phyloP scores from a whole-genome alignment of 352 stramenopile genomes.

The Discostella stelligera region DNA sequence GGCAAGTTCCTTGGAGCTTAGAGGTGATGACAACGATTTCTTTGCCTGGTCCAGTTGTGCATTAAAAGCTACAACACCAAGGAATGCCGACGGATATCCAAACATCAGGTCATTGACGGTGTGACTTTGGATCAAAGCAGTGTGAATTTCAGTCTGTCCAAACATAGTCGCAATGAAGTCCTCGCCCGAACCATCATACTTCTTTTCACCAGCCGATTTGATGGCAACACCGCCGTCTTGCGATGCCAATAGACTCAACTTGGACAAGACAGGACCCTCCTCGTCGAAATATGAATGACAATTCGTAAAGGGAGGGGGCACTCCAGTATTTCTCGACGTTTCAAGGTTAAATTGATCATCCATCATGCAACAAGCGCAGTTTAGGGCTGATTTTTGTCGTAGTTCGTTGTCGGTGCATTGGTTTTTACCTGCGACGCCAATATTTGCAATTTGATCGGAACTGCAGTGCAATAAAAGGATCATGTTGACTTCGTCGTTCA shows the following conservation, averaged over 20 bases:
- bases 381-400: slow-evolving; percentile 25
- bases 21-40: slow-evolving; percentile 25
- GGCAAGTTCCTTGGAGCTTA: slow-evolving; percentile 30
- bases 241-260: slow-evolving; percentile 52
- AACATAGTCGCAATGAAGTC: slow-evolving; percentile 41
- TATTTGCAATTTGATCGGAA: slow-evolving; percentile 56
- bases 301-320: slow-evolving; percentile 31
- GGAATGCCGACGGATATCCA: slow-evolving; percentile 53
- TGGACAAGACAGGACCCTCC: slow-evolving; percentile 34
- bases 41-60: slow-evolving; percentile 36
- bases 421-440: slow-evolving; percentile 36
- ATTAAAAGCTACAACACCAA: slow-evolving; percentile 41
- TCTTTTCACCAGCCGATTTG: slow-evolving; percentile 54
- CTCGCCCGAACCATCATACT: slow-evolving; percentile 51
- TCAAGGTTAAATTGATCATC: slow-evolving; percentile 34
- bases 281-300: slow-evolving; percentile 56
- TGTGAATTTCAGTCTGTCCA: slow-evolving; percentile 49
- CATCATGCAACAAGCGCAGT: slow-evolving; percentile 59
- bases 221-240: slow-evolving; percentile 52
- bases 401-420: slow-evolving; percentile 43
- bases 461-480: slow-evolving; percentile 52
- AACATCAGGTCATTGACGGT: slow-evolving; percentile 60
- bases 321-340: slow-evolving; percentile 28
- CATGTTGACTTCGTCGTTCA: slow-evolving; percentile 57
- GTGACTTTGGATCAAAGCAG: slow-evolving; percentile 56